These are phyloP conservation scores for Crotalaria pallida DNA, from an alignment of 306 rosid genomes.

Conservation along the genomic window DNA sequence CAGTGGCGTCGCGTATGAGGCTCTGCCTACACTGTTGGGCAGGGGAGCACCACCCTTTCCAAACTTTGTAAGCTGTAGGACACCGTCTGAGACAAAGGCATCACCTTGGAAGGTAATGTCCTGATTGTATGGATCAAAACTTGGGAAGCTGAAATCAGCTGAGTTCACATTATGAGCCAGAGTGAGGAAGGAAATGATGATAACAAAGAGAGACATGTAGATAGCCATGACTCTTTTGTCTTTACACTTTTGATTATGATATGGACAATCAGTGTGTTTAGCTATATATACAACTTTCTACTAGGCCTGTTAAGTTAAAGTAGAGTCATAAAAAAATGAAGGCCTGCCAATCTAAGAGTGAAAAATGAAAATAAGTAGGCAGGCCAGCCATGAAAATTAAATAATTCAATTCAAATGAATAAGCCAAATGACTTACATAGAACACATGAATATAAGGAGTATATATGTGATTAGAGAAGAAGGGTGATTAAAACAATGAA, in stretches of 20 bases:
- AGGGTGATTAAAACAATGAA: background rate
- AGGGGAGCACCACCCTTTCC: background rate
- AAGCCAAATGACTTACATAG: conserved; percentile 25
- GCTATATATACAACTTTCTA: background rate
- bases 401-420: background rate
- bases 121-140: background rate
- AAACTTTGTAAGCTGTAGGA: background rate
- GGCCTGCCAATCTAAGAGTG: background rate
- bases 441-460: background rate
- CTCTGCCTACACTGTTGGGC: conserved; percentile 28
- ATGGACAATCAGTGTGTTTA: background rate
- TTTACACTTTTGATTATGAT: background rate
- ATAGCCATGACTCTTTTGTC: conserved; percentile 22
- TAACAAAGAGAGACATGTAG: background rate
- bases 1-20: conserved; percentile 25
- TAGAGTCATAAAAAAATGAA: too few relatives aligned
- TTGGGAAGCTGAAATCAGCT: background rate
- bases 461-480: background rate
- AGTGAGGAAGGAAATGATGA: background rate
- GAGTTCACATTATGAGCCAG: conserved; percentile 12
- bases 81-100: background rate
- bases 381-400: background rate
- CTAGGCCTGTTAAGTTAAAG: background rate
- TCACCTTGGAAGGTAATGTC: conserved; percentile 18
- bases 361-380: background rate